Evolutionary conservation across 495 filamentous ascomycete genomes (phyloP).

Genomic region (Talaromyces adpressus): DNA sequence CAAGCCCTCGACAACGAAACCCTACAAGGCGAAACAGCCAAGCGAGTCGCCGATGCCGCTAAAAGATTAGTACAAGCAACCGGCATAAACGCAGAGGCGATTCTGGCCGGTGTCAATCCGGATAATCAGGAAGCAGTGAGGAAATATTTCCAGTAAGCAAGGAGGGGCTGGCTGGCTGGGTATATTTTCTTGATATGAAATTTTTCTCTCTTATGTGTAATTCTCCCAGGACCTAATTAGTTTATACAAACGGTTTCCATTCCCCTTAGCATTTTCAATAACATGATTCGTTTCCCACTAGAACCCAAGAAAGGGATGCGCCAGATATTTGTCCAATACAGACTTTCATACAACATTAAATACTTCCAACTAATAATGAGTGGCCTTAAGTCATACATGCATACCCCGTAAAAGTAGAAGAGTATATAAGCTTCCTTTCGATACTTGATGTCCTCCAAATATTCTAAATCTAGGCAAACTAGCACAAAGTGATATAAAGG

Average conservation of each 20-base stretch:
- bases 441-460: too few relatives aligned
- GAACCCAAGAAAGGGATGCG: too few relatives aligned
- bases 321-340: too few relatives aligned
- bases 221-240: background rate
- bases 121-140: constrained; percentile 73
- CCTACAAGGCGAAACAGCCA: constrained; percentile 72
- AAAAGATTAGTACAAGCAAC: constrained; percentile 66
- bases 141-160: constrained; percentile 52
- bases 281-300: too few relatives aligned
- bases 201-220: constrained; percentile 2
- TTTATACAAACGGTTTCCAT: constrained; percentile 1
- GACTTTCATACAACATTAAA: too few relatives aligned
- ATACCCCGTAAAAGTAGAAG: too few relatives aligned
- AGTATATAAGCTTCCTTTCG: too few relatives aligned
- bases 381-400: too few relatives aligned
- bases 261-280: background rate
- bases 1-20: constrained; percentile 88
- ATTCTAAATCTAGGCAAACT: too few relatives aligned
- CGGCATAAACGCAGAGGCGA: constrained; percentile 59
- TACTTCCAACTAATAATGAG: too few relatives aligned
- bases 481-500: too few relatives aligned
- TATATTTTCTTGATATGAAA: background rate
- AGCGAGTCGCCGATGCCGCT: constrained; percentile 62
- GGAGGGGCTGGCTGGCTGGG: background rate
- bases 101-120: constrained; percentile 62